Evolutionary conservation across 352 stramenopile genomes (phyloP).

Genomic region (Pythium vanterpoolii): DNA sequence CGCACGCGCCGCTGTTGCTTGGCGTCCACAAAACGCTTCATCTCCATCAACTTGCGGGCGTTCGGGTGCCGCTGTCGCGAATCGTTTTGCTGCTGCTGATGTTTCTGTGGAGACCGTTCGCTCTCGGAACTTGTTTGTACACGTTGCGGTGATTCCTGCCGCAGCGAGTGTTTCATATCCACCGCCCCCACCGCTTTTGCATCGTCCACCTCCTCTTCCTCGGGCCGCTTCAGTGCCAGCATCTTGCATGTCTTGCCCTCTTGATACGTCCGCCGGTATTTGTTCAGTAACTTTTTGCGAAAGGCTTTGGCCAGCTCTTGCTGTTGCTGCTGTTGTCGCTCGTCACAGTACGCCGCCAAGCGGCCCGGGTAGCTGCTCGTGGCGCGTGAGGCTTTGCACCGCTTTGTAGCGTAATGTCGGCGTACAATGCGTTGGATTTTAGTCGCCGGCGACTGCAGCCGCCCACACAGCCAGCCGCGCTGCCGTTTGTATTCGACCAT

Average conservation of each 20-base stretch:
- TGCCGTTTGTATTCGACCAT: conserved; percentile 68
- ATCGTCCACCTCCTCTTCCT: conserved; percentile 4
- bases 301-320: conserved; percentile 31
- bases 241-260: conserved; percentile 48
- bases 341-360: conserved; percentile 34
- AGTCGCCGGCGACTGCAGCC: conserved; percentile 62
- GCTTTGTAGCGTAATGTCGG: conserved; percentile 31
- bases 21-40: conserved; percentile 14
- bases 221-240: conserved; percentile 28
- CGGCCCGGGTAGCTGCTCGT: conserved; percentile 43
- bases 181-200: neutral
- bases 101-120: neutral
- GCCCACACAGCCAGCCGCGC: conserved; percentile 50
- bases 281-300: conserved; percentile 44
- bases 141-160: neutral
- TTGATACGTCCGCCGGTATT: conserved; percentile 57
- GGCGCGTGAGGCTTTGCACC: conserved; percentile 34
- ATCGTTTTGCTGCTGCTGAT: neutral
- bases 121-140: neutral
- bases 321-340: conserved; percentile 25
- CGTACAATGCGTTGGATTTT: conserved; percentile 71
- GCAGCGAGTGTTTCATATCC: conserved; percentile 12
- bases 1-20: conserved; percentile 14
- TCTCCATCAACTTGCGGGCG: conserved; percentile 20
- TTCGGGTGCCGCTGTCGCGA: conserved; percentile 8